Percentiles rank a stretch among this genome's conserved stretches.
Conservation (phyloP, 192 early-diverging fungal genomes). For the Umbelopsis vinacea region DNA sequence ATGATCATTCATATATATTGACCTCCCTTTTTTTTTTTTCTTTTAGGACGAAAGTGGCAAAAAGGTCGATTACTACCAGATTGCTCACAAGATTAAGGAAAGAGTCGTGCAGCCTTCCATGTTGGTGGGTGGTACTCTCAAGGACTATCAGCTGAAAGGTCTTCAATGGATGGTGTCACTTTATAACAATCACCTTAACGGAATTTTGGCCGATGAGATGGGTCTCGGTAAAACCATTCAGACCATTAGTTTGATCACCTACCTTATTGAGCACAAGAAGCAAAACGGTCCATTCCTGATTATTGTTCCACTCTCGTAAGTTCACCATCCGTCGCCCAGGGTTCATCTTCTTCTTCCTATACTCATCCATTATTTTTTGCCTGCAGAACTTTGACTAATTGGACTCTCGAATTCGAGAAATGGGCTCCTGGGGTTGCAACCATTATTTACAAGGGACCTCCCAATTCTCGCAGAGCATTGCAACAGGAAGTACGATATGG, state of each 20-base stretch:
- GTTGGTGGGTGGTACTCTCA: conserved; percentile 87
- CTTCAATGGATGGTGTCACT: conserved; percentile 99
- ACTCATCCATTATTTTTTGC: neutral
- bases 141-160: conserved; percentile 97
- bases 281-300: conserved; percentile 96
- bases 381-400: conserved; percentile 87
- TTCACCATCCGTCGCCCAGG: neutral
- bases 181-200: conserved; percentile 98
- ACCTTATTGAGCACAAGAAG: conserved; percentile 93
- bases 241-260: conserved; percentile 95
- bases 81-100: conserved; percentile 89
- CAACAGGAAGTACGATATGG: conserved; percentile 71
- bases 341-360: neutral
- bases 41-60: conserved; percentile 47
- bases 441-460: conserved; percentile 93
- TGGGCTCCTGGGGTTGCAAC: conserved; percentile 92
- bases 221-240: conserved; percentile 90
- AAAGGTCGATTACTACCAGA: conserved; percentile 81
- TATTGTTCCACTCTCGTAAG: conserved; percentile 90
- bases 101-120: conserved; percentile 79
- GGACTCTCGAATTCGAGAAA: conserved; percentile 96
- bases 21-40: no score
- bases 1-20: no score
- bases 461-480: conserved; percentile 71
- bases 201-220: conserved; percentile 98